Evolutionary conservation across 805 yeast species (phyloP).

Genomic region (Candida suzukii): DNA sequence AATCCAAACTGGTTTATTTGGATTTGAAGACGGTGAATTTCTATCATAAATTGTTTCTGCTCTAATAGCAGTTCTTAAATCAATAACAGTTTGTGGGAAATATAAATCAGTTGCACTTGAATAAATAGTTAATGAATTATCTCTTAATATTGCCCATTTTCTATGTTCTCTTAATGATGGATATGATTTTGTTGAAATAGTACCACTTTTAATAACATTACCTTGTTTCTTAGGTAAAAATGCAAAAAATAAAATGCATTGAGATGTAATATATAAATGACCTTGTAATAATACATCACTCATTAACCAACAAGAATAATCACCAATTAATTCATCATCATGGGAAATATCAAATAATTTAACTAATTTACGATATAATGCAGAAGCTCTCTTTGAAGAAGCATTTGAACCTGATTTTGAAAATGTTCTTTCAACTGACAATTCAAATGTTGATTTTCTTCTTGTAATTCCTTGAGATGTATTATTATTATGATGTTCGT

Average conservation of each 20-base stretch:
- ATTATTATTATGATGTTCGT: background rate
- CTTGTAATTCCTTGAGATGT: slow-evolving; percentile 7
- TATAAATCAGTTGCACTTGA: slow-evolving; percentile 71
- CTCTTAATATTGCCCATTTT: slow-evolving; percentile 76
- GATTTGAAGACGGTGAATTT: slow-evolving; percentile 11
- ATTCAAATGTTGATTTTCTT: slow-evolving; percentile 22
- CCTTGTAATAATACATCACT: slow-evolving; percentile 84
- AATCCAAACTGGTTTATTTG: slow-evolving; percentile 38
- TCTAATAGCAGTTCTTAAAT: slow-evolving; percentile 53
- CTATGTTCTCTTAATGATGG: slow-evolving; percentile 36
- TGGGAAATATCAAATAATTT: slow-evolving; percentile 38
- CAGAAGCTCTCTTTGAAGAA: slow-evolving; percentile 24
- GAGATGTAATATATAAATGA: slow-evolving; percentile 63
- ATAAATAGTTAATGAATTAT: slow-evolving; percentile 62
- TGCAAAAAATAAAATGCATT: slow-evolving; percentile 68
- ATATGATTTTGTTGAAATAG: slow-evolving; percentile 35
- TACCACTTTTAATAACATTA: slow-evolving; percentile 40
- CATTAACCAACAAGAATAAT: slow-evolving; percentile 72
- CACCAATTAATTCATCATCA: slow-evolving; percentile 50
- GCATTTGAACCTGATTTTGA: slow-evolving; percentile 5
- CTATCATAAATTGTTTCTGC: slow-evolving; percentile 43
- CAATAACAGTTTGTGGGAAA: slow-evolving; percentile 74
- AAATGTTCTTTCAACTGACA: slow-evolving; percentile 24
- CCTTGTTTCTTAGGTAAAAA: slow-evolving; percentile 55
- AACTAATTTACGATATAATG: slow-evolving; percentile 28